These are phyloP conservation scores for Lentinula guzmanii DNA, from an alignment of 768 basidiomycete species.

Conservation along the genomic window DNA sequence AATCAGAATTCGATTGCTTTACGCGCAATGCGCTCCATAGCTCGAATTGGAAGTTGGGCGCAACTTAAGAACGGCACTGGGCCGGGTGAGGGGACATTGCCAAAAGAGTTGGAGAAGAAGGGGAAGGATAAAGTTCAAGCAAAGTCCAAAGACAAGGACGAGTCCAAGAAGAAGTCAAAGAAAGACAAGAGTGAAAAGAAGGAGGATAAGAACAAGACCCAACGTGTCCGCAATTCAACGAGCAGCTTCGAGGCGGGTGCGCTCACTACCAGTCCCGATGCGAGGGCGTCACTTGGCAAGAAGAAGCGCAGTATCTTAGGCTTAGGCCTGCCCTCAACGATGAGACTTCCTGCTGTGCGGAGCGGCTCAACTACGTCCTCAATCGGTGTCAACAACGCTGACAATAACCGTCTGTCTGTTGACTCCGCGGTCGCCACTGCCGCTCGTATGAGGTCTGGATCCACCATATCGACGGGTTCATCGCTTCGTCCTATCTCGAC, in stretches of 20 bases:
- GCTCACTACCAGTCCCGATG: slow-evolving; percentile 31
- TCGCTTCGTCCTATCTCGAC: slow-evolving; percentile 41
- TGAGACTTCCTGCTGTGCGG: slow-evolving; percentile 37
- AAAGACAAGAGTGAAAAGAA: slow-evolving; percentile 25
- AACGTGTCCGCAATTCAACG: slow-evolving; percentile 42
- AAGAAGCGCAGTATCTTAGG: slow-evolving; percentile 60
- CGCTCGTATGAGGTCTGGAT: slow-evolving; percentile 27
- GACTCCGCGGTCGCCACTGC: slow-evolving; percentile 20
- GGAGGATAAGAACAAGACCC: slow-evolving; percentile 21
- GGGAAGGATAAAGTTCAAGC: slow-evolving; percentile 24
- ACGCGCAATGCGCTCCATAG: slow-evolving; percentile 71
- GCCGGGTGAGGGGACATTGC: slow-evolving; percentile 20
- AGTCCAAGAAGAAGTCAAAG: slow-evolving; percentile 20
- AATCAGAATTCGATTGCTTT: slow-evolving; percentile 63
- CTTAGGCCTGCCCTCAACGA: slow-evolving; percentile 53
- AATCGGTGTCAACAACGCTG: slow-evolving; percentile 8
- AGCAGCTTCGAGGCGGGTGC: slow-evolving; percentile 69
- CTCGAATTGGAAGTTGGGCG: slow-evolving; percentile 69
- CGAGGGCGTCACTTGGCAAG: slow-evolving; percentile 32
- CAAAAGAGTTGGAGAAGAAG: slow-evolving; percentile 13
- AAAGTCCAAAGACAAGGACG: slow-evolving; percentile 31
- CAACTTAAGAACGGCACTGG: slow-evolving; percentile 35
- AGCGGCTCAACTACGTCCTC: slow-evolving; percentile 33
- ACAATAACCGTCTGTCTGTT: slow-evolving; percentile 30
- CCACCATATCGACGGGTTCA: slow-evolving; percentile 27